A percentile compares a stretch with the other conserved stretches of the same genome.
Evolutionary conservation across 441 rosid species (phyloP).

Genomic region (Metrosideros polymorpha): DNA sequence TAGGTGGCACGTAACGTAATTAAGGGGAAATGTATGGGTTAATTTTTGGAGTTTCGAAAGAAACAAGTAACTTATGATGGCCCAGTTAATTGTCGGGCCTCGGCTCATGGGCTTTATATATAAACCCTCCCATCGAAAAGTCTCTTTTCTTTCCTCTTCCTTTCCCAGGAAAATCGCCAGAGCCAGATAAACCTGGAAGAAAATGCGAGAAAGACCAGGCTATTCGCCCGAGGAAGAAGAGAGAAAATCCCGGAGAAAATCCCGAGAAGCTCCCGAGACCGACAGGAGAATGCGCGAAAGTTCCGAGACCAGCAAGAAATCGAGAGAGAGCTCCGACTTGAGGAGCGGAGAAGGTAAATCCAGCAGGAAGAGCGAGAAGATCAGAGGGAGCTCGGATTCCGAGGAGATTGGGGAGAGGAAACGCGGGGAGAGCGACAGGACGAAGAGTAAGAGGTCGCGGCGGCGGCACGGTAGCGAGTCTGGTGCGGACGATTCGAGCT

Average conservation of each 20-base stretch:
- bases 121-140: neutral
- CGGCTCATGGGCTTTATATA: neutral
- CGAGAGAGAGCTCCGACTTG: conserved; percentile 6
- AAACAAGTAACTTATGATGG: neutral
- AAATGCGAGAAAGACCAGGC: neutral
- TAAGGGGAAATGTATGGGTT: neutral
- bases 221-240: conserved; percentile 10
- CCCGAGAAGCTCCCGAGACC: conserved; percentile 1
- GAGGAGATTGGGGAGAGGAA: conserved; percentile 16
- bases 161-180: conserved; percentile 27
- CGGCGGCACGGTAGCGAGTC: conserved; percentile 24
- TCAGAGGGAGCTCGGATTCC: conserved; percentile 13
- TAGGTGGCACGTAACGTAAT: neutral
- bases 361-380: conserved; percentile 19
- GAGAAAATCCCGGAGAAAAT: conserved; percentile 8
- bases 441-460: conserved; percentile 30
- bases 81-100: neutral
- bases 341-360: conserved; percentile 18
- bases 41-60: neutral
- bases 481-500: conserved; percentile 25
- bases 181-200: conserved; percentile 10
- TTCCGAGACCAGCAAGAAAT: neutral
- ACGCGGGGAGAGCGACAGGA: conserved; percentile 16
- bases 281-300: neutral
- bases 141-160: neutral